A percentile compares a stretch with the other conserved stretches of the same genome.
These are phyloP conservation scores for Pyrenopolyporus hunteri DNA, from an alignment of 495 filamentous ascomycete species.

Conservation along the genomic window DNA sequence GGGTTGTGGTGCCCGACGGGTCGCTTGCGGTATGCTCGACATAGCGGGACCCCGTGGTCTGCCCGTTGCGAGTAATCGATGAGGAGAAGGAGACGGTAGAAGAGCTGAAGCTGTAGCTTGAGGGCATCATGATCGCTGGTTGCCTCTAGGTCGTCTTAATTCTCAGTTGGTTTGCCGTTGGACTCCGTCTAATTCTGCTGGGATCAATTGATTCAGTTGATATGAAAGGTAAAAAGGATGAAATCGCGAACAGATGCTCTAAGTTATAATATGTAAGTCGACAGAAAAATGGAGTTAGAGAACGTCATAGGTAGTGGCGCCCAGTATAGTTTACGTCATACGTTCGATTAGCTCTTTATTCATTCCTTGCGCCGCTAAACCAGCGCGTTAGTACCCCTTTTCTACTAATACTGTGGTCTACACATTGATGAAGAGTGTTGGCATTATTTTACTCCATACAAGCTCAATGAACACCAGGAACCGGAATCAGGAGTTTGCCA, in stretches of 20 bases:
- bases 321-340: not conserved
- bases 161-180: not conserved
- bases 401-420: too few relatives aligned
- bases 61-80: conserved; percentile 24
- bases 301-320: not conserved
- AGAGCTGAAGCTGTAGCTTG: conserved; percentile 17
- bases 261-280: not conserved
- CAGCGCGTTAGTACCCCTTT: too few relatives aligned
- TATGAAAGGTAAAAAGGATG: too few relatives aligned
- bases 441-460: too few relatives aligned
- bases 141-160: not conserved
- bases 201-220: too few relatives aligned
- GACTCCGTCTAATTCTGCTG: too few relatives aligned
- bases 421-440: too few relatives aligned
- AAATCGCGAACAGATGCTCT: too few relatives aligned
- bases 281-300: not conserved
- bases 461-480: too few relatives aligned
- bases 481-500: too few relatives aligned
- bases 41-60: conserved; percentile 28
- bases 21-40: conserved; percentile 18
- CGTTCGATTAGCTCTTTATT: not conserved
- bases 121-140: conserved; percentile 19
- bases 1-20: conserved; percentile 21
- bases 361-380: not conserved
- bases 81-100: conserved; percentile 28